phyloP scores from a whole-genome alignment of 202 grass and related monocot species.

The Setaria italica region DNA sequence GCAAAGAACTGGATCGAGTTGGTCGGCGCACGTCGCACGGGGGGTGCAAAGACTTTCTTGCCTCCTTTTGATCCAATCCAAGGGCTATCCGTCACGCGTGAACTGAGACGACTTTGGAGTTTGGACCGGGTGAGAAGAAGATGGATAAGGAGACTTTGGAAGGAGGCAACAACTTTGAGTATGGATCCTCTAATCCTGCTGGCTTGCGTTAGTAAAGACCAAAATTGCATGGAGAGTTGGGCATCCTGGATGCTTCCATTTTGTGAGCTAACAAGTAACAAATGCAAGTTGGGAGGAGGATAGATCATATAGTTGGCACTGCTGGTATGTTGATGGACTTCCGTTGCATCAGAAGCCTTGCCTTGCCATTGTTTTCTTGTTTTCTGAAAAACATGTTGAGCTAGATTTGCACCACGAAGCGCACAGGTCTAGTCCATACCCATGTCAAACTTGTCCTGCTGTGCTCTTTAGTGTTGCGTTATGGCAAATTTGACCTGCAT shows the following conservation, averaged over 20 bases:
- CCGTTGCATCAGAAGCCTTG: constrained; percentile 24
- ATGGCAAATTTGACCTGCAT: background rate
- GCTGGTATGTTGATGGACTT: background rate
- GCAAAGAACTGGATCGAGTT: background rate
- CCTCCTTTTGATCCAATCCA: background rate
- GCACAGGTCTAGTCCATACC: background rate
- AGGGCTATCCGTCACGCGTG: background rate
- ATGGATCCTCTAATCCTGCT: constrained; percentile 37
- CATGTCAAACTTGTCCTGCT: constrained; percentile 2
- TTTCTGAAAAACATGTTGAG: background rate
- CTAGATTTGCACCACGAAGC: background rate
- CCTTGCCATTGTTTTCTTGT: background rate
- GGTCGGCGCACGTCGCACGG: background rate
- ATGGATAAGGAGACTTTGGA: background rate
- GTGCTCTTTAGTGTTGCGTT: background rate
- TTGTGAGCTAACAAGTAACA: background rate
- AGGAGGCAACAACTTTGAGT: constrained; percentile 48
- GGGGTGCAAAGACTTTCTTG: constrained; percentile 3
- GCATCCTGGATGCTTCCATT: constrained; percentile 19
- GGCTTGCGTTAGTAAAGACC: background rate
- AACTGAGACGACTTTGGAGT: background rate
- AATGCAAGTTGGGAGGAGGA: background rate
- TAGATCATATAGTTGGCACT: background rate
- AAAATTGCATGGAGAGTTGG: background rate
- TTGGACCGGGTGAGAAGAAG: background rate